Evolutionary conservation across 164 flowering plant species (phyloP), one percentile per base, ranked within the genome.

Genomic region (Akebia trifoliata): DNA sequence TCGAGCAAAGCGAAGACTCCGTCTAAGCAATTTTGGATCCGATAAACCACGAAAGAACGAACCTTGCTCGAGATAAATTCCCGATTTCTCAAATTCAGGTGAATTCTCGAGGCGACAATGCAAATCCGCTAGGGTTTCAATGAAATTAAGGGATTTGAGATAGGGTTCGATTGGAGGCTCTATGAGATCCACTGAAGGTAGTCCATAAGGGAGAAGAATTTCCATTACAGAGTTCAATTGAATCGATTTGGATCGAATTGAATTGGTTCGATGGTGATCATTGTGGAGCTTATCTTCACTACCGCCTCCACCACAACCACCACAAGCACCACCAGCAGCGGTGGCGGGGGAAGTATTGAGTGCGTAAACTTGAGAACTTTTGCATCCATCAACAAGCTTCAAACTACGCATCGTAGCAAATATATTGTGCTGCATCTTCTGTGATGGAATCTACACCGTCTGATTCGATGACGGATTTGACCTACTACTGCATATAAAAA

Each of bases 81-180:
- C 57, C 0, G 78, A 74, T 56, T 65, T 85, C 36, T 81, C 81
- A 0, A 64, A 57, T 5, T 64, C 45, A 4, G 74, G 46, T 32
- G 76, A 76, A 39, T 34, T 18, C 32, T 80, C 78, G 4, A 84
- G 58, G 1, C 80, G 66, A 4, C 78, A 59, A 40, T 84, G 78
- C 6, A 82, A 30, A 31, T 75, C 77, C 11, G 95, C 84, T 10
- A 90, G 69, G 17, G 83, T 49, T 48, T 82, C 86, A 4, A 84
- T 78, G 10, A 71, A 72, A 50, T 86, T 61, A 6, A 86, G 55
- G 22, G 73, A 68, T 65, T 71, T 85, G 11, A 87, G 75, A 50
- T 65, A 59, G 10, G 86, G 79, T 11, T 87, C 94, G 26, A 90
- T 81, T 21, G 75, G 63, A 37, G 97, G 97, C 52, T 87, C 90